Evolutionary conservation across 192 early-diverging fungal genomes (phyloP).

Genomic region (Coemansia javaensis): DNA sequence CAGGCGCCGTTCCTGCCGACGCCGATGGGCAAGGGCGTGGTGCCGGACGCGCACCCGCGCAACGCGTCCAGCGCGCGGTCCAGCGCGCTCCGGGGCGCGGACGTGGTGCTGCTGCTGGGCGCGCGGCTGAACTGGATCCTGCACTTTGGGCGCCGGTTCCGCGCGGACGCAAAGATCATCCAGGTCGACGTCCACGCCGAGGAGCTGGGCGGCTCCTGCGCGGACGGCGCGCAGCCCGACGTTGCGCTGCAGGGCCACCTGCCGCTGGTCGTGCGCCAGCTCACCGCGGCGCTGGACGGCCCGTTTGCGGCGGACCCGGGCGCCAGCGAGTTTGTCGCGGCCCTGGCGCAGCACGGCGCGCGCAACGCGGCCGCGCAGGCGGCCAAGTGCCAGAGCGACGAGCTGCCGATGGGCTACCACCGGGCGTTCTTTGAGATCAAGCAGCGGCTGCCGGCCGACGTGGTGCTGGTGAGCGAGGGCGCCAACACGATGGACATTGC

Average conservation of each 20-base stretch:
- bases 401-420: conserved; percentile 61
- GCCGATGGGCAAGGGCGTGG: conserved; percentile 67
- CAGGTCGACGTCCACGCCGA: conserved; percentile 66
- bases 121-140: conserved; percentile 72
- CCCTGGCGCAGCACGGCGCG: conserved; percentile 30
- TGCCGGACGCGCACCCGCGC: conserved; percentile 58
- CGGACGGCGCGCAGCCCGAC: conserved; percentile 48
- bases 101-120: conserved; percentile 65
- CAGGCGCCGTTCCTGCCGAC: conserved; percentile 68
- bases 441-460: conserved; percentile 45
- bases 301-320: conserved; percentile 19
- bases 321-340: conserved; percentile 12
- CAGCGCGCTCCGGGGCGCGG: conserved; percentile 58
- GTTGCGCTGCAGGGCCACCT: conserved; percentile 61
- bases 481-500: conserved; percentile 81
- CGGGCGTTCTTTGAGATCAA: conserved; percentile 67
- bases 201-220: conserved; percentile 60
- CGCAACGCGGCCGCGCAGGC: conserved; percentile 46
- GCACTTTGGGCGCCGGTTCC: conserved; percentile 63
- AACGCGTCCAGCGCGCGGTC: conserved; percentile 63
- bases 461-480: conserved; percentile 67
- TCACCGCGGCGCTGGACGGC: conserved; percentile 21
- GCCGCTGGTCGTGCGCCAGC: conserved; percentile 53
- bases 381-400: conserved; percentile 37
- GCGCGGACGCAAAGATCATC: conserved; percentile 56